These are phyloP conservation scores for Amauroascus niger DNA, from an alignment of 2,329 filamentous ascomycete species.

Conservation along the genomic window DNA sequence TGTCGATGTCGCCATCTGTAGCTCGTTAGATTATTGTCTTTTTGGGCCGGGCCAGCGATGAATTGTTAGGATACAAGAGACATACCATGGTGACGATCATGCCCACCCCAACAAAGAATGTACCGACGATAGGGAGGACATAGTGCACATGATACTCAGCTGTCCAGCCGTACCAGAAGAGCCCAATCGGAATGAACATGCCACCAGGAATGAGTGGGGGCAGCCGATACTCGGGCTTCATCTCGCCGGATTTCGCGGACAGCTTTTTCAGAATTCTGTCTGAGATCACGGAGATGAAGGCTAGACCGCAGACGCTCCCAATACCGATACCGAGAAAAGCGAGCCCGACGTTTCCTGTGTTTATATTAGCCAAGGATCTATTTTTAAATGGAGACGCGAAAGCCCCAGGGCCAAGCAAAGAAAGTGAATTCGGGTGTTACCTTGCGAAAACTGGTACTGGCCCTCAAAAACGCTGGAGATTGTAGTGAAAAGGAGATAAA, in stretches of 20 bases:
- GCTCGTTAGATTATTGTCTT: neutral
- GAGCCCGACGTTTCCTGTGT: conserved; percentile 41
- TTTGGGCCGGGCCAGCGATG: neutral
- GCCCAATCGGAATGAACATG: conserved; percentile 45
- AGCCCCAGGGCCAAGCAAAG: neutral
- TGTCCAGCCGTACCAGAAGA: conserved; percentile 52
- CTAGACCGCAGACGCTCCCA: conserved; percentile 32
- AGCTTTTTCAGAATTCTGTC: conserved; percentile 28
- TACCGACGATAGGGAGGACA: conserved; percentile 53
- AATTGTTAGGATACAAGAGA: neutral
- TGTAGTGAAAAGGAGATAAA: conserved; percentile 48
- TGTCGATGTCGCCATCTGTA: conserved; percentile 49
- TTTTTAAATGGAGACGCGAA: neutral
- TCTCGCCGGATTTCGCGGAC: conserved; percentile 24
- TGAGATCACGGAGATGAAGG: conserved; percentile 28
- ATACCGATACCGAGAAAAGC: conserved; percentile 44
- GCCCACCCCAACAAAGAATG: conserved; percentile 46
- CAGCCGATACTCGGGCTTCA: conserved; percentile 41
- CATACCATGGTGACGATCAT: conserved; percentile 32
- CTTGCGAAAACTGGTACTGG: conserved; percentile 42
- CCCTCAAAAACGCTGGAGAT: conserved; percentile 43
- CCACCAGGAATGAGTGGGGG: conserved; percentile 48
- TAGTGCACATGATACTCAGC: conserved; percentile 46
- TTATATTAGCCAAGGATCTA: conserved; percentile 32
- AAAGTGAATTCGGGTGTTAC: neutral